Evolutionary conservation across 108 stramenopile genomes (phyloP).

Genomic region (Cyclotella choctawhatcheeana): DNA sequence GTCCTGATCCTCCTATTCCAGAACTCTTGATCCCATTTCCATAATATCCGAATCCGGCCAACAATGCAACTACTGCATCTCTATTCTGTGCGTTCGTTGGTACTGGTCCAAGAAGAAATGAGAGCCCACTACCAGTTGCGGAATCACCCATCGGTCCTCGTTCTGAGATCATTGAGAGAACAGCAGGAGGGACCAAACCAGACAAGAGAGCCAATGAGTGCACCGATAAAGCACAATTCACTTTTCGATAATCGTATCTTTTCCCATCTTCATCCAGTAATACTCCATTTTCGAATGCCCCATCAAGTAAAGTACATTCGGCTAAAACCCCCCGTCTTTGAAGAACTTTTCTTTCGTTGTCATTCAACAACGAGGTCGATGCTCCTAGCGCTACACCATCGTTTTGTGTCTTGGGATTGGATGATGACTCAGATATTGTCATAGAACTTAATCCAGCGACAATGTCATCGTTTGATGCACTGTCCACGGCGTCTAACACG

Average conservation of each 20-base stretch:
- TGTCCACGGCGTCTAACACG: constrained; percentile 40
- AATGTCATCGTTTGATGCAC: constrained; percentile 1
- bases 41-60: constrained; percentile 75
- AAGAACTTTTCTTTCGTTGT: constrained; percentile 36
- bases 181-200: constrained; percentile 28
- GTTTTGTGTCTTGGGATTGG: constrained; percentile 2
- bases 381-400: background rate
- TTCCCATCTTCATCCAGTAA: constrained; percentile 1
- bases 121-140: constrained; percentile 46
- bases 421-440: constrained; percentile 4
- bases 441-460: background rate
- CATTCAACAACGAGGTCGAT: constrained; percentile 1
- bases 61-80: constrained; percentile 68
- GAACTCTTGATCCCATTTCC: constrained; percentile 63
- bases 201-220: constrained; percentile 47
- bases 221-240: constrained; percentile 37
- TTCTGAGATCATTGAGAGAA: constrained; percentile 54
- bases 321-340: constrained; percentile 38
- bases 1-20: constrained; percentile 19
- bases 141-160: constrained; percentile 49
- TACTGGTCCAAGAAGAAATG: constrained; percentile 56
- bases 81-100: constrained; percentile 58
- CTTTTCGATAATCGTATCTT: constrained; percentile 14
- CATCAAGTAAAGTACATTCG: constrained; percentile 50
- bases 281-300: constrained; percentile 47